Evolutionary conservation across 768 basidiomycete species (phyloP).

Genomic region (Amyloporia xantha): DNA sequence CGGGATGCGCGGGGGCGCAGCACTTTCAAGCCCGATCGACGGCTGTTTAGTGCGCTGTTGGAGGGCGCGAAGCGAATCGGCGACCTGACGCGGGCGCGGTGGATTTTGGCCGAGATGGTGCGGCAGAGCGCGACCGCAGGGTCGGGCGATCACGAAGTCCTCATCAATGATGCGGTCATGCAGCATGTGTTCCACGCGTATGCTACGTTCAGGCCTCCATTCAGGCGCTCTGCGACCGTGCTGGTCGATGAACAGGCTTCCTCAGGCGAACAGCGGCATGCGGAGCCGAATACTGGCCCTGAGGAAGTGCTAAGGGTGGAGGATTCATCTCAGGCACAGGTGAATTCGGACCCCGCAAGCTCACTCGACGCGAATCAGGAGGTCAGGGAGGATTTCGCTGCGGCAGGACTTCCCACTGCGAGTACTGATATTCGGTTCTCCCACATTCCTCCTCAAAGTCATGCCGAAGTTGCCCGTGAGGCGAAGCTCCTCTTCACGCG

Average conservation of each 20-base stretch:
- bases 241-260: conserved; percentile 27
- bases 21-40: conserved; percentile 51
- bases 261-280: conserved; percentile 3
- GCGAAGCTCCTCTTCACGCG: conserved; percentile 56
- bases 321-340: too few relatives aligned
- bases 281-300: background rate
- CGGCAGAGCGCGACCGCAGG: conserved; percentile 25
- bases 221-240: conserved; percentile 45
- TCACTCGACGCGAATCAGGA: conserved; percentile 1
- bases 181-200: conserved; percentile 84
- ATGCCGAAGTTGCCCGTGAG: conserved; percentile 67
- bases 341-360: too few relatives aligned
- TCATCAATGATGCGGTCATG: conserved; percentile 64
- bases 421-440: conserved; percentile 21
- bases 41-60: conserved; percentile 77
- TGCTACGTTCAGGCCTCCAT: conserved; percentile 69
- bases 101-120: conserved; percentile 87
- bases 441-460: conserved; percentile 65
- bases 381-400: background rate
- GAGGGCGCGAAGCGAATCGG: conserved; percentile 86
- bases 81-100: conserved; percentile 75
- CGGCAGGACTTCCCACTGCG: background rate
- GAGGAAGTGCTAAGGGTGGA: too few relatives aligned
- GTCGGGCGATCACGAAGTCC: conserved; percentile 27
- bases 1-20: conserved; percentile 57